phyloP scores from a whole-genome alignment of 1,284 basidiomycete species.

The Ceratobasidium sp. region DNA sequence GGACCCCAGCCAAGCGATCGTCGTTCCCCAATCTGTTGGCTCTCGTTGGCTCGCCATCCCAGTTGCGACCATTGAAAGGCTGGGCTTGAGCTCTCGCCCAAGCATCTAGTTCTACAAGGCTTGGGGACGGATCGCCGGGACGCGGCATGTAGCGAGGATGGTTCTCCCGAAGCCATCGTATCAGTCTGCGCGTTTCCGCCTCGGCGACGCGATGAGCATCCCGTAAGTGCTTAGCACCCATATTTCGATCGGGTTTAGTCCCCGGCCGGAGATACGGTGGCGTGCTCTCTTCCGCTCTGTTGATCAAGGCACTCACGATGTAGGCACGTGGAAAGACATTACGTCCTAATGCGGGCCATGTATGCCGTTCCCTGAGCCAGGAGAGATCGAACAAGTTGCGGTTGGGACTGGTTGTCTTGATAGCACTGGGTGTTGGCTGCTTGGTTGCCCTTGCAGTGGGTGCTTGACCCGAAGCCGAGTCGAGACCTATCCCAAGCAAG shows the following conservation, averaged over 20 bases:
- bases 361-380: constrained; percentile 32
- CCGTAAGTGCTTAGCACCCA: constrained; percentile 33
- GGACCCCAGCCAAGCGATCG: not conserved
- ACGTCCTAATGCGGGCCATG: constrained; percentile 38
- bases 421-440: constrained; percentile 13
- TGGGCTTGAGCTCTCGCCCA: constrained; percentile 19
- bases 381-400: constrained; percentile 30
- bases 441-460: not conserved
- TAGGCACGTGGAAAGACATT: constrained; percentile 36
- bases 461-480: not conserved
- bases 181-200: constrained; percentile 26
- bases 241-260: constrained; percentile 27
- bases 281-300: constrained; percentile 38
- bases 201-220: constrained; percentile 20
- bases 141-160: constrained; percentile 36
- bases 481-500: constrained; percentile 15
- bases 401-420: not conserved
- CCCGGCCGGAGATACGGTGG: constrained; percentile 34
- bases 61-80: not conserved
- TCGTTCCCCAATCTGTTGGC: not conserved
- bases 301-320: constrained; percentile 29
- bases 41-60: not conserved
- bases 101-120: constrained; percentile 7
- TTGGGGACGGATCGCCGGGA: constrained; percentile 22
- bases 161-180: constrained; percentile 22